Percentiles rank a stretch among this genome's conserved stretches.
Evolutionary conservation across 305 asterid genomes (phyloP).

Genomic region (Plantago lanceolata): DNA sequence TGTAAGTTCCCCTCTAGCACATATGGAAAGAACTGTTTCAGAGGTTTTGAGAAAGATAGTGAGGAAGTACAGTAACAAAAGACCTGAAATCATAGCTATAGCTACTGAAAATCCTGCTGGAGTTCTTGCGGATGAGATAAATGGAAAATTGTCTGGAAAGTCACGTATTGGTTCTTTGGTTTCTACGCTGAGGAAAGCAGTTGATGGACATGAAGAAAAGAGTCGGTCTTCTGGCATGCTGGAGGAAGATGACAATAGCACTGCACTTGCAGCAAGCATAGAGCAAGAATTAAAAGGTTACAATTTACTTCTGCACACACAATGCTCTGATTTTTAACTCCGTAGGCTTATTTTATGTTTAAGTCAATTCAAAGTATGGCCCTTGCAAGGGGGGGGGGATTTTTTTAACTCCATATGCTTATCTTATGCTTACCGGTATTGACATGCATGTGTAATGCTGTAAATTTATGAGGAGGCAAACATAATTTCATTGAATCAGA

Average conservation of each 20-base stretch:
- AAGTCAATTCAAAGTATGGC: too few relatives aligned
- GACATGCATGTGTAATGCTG: too few relatives aligned
- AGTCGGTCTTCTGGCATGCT: conserved; percentile 31
- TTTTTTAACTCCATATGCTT: too few relatives aligned
- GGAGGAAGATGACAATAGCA: conserved; percentile 46
- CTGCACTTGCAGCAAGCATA: conserved; percentile 31
- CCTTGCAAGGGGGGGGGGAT: too few relatives aligned
- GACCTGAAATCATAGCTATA: conserved; percentile 87
- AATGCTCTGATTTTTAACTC: background rate
- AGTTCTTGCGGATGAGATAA: conserved; percentile 84
- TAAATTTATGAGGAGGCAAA: too few relatives aligned
- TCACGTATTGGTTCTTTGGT: conserved; percentile 44
- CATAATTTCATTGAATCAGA: too few relatives aligned
- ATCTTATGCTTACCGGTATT: too few relatives aligned
- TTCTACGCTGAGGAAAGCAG: conserved; percentile 51
- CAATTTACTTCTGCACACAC: conserved; percentile 14
- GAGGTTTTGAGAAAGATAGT: conserved; percentile 92
- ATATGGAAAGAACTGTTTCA: conserved; percentile 90
- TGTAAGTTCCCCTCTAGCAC: conserved; percentile 66
- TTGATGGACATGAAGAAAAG: conserved; percentile 47
- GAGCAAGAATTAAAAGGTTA: conserved; percentile 57
- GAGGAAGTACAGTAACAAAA: conserved; percentile 87
- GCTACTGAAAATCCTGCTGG: conserved; percentile 85
- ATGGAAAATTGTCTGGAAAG: conserved; percentile 64
- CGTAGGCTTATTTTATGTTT: too few relatives aligned